Conservation (phyloP, 1,284 basidiomycete genomes). For the Leccinum subrobustum region DNA sequence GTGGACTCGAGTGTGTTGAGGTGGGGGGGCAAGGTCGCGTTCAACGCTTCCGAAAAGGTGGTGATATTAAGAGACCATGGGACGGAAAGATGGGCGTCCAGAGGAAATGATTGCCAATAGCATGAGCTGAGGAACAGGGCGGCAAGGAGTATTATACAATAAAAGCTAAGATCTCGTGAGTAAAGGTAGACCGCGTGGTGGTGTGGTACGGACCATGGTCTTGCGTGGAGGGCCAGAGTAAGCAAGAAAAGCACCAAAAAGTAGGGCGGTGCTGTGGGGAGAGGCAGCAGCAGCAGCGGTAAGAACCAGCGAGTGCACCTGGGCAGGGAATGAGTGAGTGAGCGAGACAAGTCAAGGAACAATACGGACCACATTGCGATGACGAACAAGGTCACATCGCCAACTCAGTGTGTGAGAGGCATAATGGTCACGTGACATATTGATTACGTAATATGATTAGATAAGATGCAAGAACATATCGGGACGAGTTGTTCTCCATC, state of each 20-base stretch:
- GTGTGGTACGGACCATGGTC: conserved; percentile 62
- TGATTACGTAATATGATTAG: conserved; percentile 19
- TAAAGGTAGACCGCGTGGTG: background rate
- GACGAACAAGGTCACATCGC: background rate
- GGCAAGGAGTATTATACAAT: conserved; percentile 75
- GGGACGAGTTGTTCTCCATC: conserved; percentile 33
- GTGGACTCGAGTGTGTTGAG: conserved; percentile 30
- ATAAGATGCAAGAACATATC: conserved; percentile 18
- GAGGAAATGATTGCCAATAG: conserved; percentile 78
- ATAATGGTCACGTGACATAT: conserved; percentile 37
- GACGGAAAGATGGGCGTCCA: conserved; percentile 54
- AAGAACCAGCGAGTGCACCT: conserved; percentile 85
- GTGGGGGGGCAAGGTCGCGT: conserved; percentile 37
- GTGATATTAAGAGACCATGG: conserved; percentile 69
- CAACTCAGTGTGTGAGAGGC: conserved; percentile 2
- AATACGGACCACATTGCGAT: conserved; percentile 24
- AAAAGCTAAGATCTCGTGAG: conserved; percentile 52
- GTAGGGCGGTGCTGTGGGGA: conserved; percentile 76
- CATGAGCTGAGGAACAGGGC: conserved; percentile 81
- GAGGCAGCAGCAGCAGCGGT: conserved; percentile 68
- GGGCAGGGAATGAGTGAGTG: conserved; percentile 3
- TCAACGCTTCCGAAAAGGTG: conserved; percentile 64
- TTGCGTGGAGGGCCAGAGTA: conserved; percentile 71
- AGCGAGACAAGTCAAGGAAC: background rate
- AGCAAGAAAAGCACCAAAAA: conserved; percentile 73